These are phyloP conservation scores for Hysterangium stoloniferum DNA, from an alignment of 768 basidiomycete genomes.

Conservation along the genomic window DNA sequence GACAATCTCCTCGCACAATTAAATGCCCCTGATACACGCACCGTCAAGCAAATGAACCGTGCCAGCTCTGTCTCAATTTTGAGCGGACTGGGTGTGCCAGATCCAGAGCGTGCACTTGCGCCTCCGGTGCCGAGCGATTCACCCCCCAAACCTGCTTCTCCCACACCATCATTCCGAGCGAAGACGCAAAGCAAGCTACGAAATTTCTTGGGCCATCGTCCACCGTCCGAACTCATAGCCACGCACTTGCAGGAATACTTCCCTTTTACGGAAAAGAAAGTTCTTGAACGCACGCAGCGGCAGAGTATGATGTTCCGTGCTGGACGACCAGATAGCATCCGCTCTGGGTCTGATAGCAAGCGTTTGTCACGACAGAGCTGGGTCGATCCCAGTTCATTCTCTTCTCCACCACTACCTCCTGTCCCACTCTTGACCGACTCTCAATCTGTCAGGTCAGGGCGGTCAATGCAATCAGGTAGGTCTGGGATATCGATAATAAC, in stretches of 20 bases:
- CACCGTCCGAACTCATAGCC: slow-evolving; percentile 94
- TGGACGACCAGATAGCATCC: slow-evolving; percentile 34
- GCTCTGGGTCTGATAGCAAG: slow-evolving; percentile 48
- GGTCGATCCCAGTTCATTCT: slow-evolving; percentile 13
- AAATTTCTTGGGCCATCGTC: slow-evolving; percentile 97
- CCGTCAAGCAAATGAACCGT: slow-evolving; percentile 62
- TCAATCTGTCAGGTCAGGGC: background rate
- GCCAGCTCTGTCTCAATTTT: slow-evolving; percentile 94
- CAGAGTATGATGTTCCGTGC: slow-evolving; percentile 74
- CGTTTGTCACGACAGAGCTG: slow-evolving; percentile 30
- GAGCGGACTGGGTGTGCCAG: slow-evolving; percentile 84
- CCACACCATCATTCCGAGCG: slow-evolving; percentile 18
- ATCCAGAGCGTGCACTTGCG: slow-evolving; percentile 61
- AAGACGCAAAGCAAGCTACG: slow-evolving; percentile 47
- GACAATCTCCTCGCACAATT: slow-evolving; percentile 21
- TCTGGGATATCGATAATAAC: background rate
- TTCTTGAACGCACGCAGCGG: slow-evolving; percentile 78
- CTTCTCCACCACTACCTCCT: slow-evolving; percentile 37
- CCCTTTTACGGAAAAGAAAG: slow-evolving; percentile 88
- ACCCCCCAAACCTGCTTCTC: slow-evolving; percentile 6
- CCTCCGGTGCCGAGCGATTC: slow-evolving; percentile 25
- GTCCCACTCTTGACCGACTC: slow-evolving; percentile 12
- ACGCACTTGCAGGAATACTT: slow-evolving; percentile 93
- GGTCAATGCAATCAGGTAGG: background rate
- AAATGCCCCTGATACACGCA: slow-evolving; percentile 12